A percentile compares a stretch with the other conserved stretches of the same genome.
Conservation (phyloP, 495 filamentous ascomycete genomes). For the Hypoxylon fuscum region DNA sequence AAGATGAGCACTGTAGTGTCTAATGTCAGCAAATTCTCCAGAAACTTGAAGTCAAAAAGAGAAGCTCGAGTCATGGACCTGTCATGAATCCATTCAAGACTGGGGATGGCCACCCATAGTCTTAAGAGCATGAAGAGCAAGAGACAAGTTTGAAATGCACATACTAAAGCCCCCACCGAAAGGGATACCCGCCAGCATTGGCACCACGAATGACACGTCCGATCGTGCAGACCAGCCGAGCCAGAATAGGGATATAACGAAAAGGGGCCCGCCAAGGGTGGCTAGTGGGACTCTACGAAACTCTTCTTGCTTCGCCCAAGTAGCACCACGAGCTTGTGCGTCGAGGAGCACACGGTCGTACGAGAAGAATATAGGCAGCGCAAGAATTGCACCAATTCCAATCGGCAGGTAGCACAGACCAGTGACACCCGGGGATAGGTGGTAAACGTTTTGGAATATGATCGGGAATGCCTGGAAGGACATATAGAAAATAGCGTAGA, state of each 20-base stretch:
- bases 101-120: too few relatives aligned
- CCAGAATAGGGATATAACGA: conserved; percentile 75
- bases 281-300: conserved; percentile 71
- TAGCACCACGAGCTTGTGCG: conserved; percentile 29
- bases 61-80: too few relatives aligned
- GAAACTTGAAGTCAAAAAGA: too few relatives aligned
- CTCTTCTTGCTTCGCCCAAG: conserved; percentile 62
- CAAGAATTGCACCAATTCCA: conserved; percentile 53
- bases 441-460: conserved; percentile 64
- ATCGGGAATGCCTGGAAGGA: conserved; percentile 74
- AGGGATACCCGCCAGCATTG: conserved; percentile 68
- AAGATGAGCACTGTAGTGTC: conserved; percentile 59
- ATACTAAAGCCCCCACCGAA: conserved; percentile 74
- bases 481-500: conserved; percentile 81
- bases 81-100: too few relatives aligned
- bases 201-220: conserved; percentile 69
- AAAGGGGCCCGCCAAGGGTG: conserved; percentile 70
- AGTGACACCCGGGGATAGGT: conserved; percentile 52
- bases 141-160: conserved; percentile 43
- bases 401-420: conserved; percentile 60
- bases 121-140: not conserved
- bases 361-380: conserved; percentile 63
- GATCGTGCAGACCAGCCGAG: conserved; percentile 70
- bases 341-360: conserved; percentile 45
- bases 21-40: conserved; percentile 13